These are phyloP conservation scores for Pseudocercospora vitis DNA, from an alignment of 2,329 filamentous ascomycete species.

Conservation along the genomic window DNA sequence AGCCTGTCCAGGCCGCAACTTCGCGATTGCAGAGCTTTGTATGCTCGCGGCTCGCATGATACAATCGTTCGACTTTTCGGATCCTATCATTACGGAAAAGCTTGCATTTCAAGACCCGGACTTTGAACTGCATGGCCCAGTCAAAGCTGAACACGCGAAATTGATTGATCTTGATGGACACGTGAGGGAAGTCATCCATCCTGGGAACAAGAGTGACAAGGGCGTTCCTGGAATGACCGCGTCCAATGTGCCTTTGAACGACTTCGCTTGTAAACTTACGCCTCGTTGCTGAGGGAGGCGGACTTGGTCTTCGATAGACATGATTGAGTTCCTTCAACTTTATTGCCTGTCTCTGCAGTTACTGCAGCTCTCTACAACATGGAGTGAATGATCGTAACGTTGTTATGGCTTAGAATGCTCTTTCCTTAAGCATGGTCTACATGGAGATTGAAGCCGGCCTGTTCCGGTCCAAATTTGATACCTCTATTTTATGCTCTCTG, in stretches of 20 bases:
- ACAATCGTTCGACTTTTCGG: conserved; percentile 9
- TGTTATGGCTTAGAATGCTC: too few relatives aligned
- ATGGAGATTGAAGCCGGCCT: too few relatives aligned
- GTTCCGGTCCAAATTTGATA: too few relatives aligned
- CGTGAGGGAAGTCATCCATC: conserved; percentile 1
- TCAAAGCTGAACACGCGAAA: neutral
- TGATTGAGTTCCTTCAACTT: too few relatives aligned
- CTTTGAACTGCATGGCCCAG: conserved; percentile 1
- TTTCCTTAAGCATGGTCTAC: too few relatives aligned
- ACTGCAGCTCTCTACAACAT: too few relatives aligned
- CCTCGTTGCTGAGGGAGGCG: neutral
- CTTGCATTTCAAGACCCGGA: conserved; percentile 5
- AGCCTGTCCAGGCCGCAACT: conserved; percentile 16
- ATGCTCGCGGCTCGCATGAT: conserved; percentile 14
- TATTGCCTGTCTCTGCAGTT: too few relatives aligned
- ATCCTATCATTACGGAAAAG: neutral
- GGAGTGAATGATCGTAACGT: too few relatives aligned
- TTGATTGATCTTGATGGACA: conserved; percentile 11
- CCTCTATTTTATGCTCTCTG: too few relatives aligned
- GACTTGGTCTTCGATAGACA: too few relatives aligned
- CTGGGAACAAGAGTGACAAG: conserved; percentile 6
- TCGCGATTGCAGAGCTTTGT: conserved; percentile 14
- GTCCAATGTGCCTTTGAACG: conserved; percentile 8
- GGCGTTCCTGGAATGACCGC: conserved; percentile 11
- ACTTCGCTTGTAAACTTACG: conserved; percentile 9